phyloP scores from a whole-genome alignment of 192 early-diverging fungal species.

The Gryganskiella cystojenkinii region DNA sequence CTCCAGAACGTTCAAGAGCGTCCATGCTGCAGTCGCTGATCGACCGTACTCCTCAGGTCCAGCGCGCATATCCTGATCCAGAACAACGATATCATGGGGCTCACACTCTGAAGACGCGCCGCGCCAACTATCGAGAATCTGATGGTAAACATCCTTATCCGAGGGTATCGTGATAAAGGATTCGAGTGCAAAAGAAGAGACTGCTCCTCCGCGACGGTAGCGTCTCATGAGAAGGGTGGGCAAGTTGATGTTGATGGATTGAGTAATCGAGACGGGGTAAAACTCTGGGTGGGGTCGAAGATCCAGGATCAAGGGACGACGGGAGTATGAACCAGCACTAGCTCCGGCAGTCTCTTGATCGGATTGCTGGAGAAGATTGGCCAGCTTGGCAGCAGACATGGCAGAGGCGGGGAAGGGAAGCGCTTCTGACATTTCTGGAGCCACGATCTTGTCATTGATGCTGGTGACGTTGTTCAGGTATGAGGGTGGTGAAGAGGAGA shows the following conservation, averaged over 20 bases:
- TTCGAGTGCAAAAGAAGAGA: constrained; percentile 62
- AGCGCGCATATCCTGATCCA: constrained; percentile 60
- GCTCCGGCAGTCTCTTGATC: not conserved
- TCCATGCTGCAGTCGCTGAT: constrained; percentile 58
- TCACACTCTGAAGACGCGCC: constrained; percentile 1
- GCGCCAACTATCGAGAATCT: constrained; percentile 36
- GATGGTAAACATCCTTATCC: constrained; percentile 56
- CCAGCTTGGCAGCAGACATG: constrained; percentile 19
- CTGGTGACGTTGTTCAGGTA: not conserved
- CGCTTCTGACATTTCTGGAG: constrained; percentile 12
- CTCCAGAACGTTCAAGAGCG: constrained; percentile 60
- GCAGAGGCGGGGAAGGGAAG: constrained; percentile 20
- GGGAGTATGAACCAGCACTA: constrained; percentile 33
- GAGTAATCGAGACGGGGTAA: constrained; percentile 47
- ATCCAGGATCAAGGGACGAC: constrained; percentile 48
- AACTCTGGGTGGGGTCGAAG: constrained; percentile 56
- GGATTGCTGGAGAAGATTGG: constrained; percentile 21
- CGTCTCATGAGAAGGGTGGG: constrained; percentile 63
- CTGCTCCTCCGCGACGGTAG: constrained; percentile 54
- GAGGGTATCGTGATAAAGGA: constrained; percentile 65
- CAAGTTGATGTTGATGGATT: constrained; percentile 64
- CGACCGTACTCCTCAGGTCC: constrained; percentile 54
- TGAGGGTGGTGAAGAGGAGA: constrained; percentile 7
- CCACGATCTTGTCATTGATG: constrained; percentile 6
- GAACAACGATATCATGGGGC: constrained; percentile 50